Evolutionary conservation across 2,329 filamentous ascomycete species (phyloP).

Genomic region (Aspergillus sp.): DNA sequence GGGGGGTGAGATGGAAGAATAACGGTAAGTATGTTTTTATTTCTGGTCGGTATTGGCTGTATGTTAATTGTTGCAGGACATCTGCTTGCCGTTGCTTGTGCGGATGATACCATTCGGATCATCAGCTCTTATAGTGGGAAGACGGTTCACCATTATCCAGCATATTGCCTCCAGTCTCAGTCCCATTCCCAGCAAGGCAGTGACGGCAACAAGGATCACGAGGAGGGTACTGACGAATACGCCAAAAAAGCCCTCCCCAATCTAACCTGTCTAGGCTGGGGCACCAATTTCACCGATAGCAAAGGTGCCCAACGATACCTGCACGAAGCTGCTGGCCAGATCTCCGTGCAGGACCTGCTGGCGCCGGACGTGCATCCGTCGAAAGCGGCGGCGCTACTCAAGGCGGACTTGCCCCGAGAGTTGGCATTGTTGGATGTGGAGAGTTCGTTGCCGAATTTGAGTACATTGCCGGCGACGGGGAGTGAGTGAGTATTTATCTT

Average conservation of each 20-base stretch:
- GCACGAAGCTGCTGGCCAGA: slow-evolving; percentile 22
- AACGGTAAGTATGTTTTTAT: slow-evolving; percentile 48
- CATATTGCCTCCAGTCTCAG: slow-evolving; percentile 10
- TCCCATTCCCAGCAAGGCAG: slow-evolving; percentile 6
- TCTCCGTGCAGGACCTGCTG: slow-evolving; percentile 37
- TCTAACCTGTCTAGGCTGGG: slow-evolving; percentile 47
- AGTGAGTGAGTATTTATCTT: slow-evolving; percentile 41
- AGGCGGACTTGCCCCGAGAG: slow-evolving; percentile 59
- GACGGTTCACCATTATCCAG: slow-evolving; percentile 61
- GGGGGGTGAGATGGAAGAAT: slow-evolving; percentile 54
- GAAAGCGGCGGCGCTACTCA: slow-evolving; percentile 29
- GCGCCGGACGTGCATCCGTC: slow-evolving; percentile 30
- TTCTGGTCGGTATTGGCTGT: slow-evolving; percentile 1
- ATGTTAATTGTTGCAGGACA: slow-evolving; percentile 37
- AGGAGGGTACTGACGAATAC: not conserved
- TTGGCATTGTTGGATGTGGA: slow-evolving; percentile 70
- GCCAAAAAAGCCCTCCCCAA: slow-evolving; percentile 9
- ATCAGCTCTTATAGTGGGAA: slow-evolving; percentile 75
- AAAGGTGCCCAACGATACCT: slow-evolving; percentile 37
- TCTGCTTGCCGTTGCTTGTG: slow-evolving; percentile 75
- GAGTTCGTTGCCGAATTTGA: slow-evolving; percentile 66
- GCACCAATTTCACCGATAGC: slow-evolving; percentile 47
- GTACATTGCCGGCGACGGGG: slow-evolving; percentile 57
- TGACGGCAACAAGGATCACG: not conserved
- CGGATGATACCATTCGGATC: slow-evolving; percentile 67